A percentile compares a stretch with the other conserved stretches of the same genome.
phyloP scores from a whole-genome alignment of 2,329 filamentous ascomycete genomes.

The Monosporascus sp. region DNA sequence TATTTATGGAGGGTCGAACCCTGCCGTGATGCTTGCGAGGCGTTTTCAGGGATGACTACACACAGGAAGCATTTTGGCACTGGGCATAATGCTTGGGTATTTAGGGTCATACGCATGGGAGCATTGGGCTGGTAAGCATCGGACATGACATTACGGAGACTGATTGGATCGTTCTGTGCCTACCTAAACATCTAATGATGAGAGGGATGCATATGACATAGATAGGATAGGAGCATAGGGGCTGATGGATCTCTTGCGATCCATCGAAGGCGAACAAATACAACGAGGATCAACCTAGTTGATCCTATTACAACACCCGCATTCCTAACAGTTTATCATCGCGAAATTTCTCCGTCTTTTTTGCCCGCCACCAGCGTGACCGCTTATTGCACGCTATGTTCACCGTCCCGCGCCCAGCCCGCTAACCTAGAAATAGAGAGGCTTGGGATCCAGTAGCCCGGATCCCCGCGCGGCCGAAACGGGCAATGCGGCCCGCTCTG shows the following conservation, averaged over 20 bases:
- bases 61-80: not conserved
- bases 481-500: not conserved
- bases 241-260: too few species aligned
- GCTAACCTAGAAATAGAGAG: not conserved
- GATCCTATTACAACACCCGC: too few species aligned
- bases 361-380: not conserved
- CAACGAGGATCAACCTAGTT: too few species aligned
- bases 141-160: not conserved
- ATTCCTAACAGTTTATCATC: too few species aligned
- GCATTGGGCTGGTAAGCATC: not conserved
- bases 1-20: slow-evolving; percentile 7
- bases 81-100: not conserved
- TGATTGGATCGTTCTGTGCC: not conserved
- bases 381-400: not conserved
- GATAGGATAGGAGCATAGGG: too few species aligned
- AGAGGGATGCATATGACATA: not conserved
- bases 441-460: not conserved
- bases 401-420: not conserved
- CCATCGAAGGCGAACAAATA: too few species aligned
- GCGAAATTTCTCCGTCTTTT: not conserved
- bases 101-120: not conserved
- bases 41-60: not conserved
- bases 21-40: slow-evolving; percentile 8
- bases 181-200: not conserved
- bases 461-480: not conserved